Conservation (phyloP, 1,284 basidiomycete genomes). For the Wolfiporia cocos region DNA sequence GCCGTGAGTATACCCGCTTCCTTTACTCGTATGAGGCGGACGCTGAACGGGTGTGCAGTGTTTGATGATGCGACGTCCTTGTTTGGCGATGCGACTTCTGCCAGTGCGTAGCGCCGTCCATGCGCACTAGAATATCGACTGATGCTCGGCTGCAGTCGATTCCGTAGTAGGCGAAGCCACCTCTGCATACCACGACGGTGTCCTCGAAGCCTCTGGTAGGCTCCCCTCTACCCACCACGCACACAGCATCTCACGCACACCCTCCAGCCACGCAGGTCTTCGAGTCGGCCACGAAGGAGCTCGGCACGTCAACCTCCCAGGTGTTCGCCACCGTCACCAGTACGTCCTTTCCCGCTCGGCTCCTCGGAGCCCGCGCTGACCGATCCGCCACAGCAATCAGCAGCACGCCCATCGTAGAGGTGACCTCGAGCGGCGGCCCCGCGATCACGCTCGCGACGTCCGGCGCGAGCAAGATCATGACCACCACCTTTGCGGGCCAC, state of each 20-base stretch:
- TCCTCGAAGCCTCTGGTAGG: slow-evolving; percentile 1
- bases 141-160: too few relatives aligned
- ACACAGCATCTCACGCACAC: neutral
- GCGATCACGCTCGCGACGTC: slow-evolving; percentile 18
- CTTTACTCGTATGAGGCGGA: neutral
- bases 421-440: slow-evolving; percentile 18
- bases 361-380: neutral
- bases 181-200: slow-evolving; percentile 1
- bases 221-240: neutral
- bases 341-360: neutral
- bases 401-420: slow-evolving; percentile 20
- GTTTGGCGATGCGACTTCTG: slow-evolving; percentile 8
- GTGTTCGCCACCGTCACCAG: slow-evolving; percentile 16
- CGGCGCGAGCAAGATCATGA: slow-evolving; percentile 10
- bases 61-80: slow-evolving; percentile 8
- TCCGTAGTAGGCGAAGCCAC: too few relatives aligned
- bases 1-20: slow-evolving; percentile 2
- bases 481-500: slow-evolving; percentile 21
- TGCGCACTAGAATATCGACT: too few relatives aligned
- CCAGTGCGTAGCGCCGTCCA: too few relatives aligned
- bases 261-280: slow-evolving; percentile 9
- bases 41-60: slow-evolving; percentile 3
- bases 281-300: slow-evolving; percentile 8
- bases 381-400: slow-evolving; percentile 10
- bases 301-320: slow-evolving; percentile 13